Base-by-base conservation (phyloP, 306 rosid genomes). In the Cucurbita maxima region DNA sequence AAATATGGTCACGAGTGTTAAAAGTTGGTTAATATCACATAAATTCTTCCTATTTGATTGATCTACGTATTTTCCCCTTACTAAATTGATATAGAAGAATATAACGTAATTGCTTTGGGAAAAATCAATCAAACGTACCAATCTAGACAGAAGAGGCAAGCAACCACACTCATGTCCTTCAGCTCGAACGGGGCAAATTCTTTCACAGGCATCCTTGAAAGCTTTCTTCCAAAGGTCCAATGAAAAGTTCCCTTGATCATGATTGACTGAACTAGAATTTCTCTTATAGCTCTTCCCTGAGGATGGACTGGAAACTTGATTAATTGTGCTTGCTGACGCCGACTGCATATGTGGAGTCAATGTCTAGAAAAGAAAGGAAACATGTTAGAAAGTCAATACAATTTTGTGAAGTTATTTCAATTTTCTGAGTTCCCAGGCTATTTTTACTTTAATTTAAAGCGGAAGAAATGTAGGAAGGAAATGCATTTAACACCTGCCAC, bases 141-240 rank as follows among this genome's bases (percentile, higher is more conserved):
- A 80, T 88, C 86, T 85, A 81, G 96, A 84, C 54, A 94, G 82
- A 80, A 86, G 72, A 74, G 96, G 85, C 86, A 94, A 82, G 86
- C 99, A 94, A 81, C 99, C 99, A 77, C 99, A 94, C 60, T 88
- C 96, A 80, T 94, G 97, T 71, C 96, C 97, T 82, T 85, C 97
- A 72, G 96, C 97, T 72, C 92, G 90, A 72, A 94, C 80, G 1
- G 99, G 99, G 69, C 99, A 94, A 68, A 94, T 87, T 81, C 97
- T 88, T 80, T 94, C 97, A 56, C 81, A 85, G 69, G 96, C 86
- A 79, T 91, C 97, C 77, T 83, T 79, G 75, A 91, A 91, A 76
- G 99, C 99, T 61, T 82, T 86, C 87, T 86, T 94, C 99, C 99
- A 94, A 62, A 91, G 88, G 58, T 85, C 90, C 47, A 94, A 81